A percentile compares a stretch with the other conserved stretches of the same genome.
Conservation (phyloP, 495 filamentous ascomycete genomes). For the Jackrogersella minutella region DNA sequence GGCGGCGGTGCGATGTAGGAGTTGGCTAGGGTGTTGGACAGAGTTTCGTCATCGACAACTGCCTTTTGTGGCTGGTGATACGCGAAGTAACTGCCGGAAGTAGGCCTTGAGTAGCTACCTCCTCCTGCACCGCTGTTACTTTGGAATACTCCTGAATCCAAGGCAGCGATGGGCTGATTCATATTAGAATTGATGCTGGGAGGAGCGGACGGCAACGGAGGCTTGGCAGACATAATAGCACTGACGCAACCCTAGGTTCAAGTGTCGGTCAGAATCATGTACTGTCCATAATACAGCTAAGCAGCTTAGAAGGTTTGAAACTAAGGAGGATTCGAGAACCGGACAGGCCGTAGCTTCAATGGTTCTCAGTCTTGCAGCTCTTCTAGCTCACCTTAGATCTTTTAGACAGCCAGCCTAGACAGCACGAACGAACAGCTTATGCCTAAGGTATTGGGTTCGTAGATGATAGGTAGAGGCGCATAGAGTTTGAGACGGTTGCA, state of each 20-base stretch:
- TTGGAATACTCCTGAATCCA: constrained; percentile 26
- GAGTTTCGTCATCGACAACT: constrained; percentile 48
- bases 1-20: constrained; percentile 47
- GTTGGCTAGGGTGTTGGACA: constrained; percentile 54
- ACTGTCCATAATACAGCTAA: background rate
- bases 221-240: constrained; percentile 32
- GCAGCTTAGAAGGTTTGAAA: constrained; percentile 21
- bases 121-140: constrained; percentile 17
- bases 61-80: constrained; percentile 37
- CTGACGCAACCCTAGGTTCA: constrained; percentile 30
- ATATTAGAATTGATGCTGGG: constrained; percentile 32
- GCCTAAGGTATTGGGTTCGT: constrained; percentile 11
- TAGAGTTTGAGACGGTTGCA: constrained; percentile 19
- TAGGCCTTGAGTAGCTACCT: constrained; percentile 28
- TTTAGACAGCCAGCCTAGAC: background rate
- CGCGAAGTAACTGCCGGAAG: constrained; percentile 34
- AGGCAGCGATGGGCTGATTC: constrained; percentile 30
- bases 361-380: constrained; percentile 4
- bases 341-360: constrained; percentile 9
- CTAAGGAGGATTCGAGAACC: constrained; percentile 4
- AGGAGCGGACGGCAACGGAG: constrained; percentile 24
- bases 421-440: background rate
- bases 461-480: constrained; percentile 9
- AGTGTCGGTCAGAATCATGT: constrained; percentile 13
- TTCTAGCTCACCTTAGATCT: constrained; percentile 14